phyloP scores from a whole-genome alignment of 495 filamentous ascomycete genomes.

The Hypoxylon lenormandii region DNA sequence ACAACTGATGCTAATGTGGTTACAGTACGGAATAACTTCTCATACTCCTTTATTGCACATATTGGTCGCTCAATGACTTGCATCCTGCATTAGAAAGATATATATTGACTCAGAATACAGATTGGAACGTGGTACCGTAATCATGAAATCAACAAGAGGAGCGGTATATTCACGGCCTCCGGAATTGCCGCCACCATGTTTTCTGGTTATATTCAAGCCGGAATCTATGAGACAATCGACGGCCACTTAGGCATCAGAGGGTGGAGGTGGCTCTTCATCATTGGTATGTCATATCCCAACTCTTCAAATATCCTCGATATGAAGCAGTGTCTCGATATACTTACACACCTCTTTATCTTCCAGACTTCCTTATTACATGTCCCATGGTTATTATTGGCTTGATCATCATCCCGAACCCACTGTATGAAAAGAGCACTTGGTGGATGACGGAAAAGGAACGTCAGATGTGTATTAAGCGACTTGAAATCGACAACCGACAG shows the following conservation, averaged over 20 bases:
- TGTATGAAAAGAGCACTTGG: constrained; percentile 42
- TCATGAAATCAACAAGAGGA: constrained; percentile 53
- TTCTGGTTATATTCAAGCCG: constrained; percentile 50
- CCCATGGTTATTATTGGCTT: constrained; percentile 49
- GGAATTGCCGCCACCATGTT: constrained; percentile 49
- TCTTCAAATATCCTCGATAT: no score
- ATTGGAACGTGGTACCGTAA: constrained; percentile 57
- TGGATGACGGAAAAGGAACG: constrained; percentile 47
- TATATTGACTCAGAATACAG: neutral
- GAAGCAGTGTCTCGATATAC: neutral
- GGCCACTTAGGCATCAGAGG: constrained; percentile 42
- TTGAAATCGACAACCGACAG: constrained; percentile 46
- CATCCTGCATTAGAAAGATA: no score
- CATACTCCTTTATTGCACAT: no score
- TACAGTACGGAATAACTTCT: no score
- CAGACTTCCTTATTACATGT: constrained; percentile 46
- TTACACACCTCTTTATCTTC: neutral
- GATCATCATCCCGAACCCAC: constrained; percentile 44
- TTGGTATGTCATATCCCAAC: constrained; percentile 26
- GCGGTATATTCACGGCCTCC: constrained; percentile 48
- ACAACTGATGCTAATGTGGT: no score
- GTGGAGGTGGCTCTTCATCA: constrained; percentile 52
- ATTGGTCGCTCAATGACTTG: no score
- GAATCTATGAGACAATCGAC: constrained; percentile 49
- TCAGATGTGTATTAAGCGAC: constrained; percentile 46